Base-by-base conservation (phyloP, 2,329 filamentous ascomycete genomes). In the Trichoderma sp. region DNA sequence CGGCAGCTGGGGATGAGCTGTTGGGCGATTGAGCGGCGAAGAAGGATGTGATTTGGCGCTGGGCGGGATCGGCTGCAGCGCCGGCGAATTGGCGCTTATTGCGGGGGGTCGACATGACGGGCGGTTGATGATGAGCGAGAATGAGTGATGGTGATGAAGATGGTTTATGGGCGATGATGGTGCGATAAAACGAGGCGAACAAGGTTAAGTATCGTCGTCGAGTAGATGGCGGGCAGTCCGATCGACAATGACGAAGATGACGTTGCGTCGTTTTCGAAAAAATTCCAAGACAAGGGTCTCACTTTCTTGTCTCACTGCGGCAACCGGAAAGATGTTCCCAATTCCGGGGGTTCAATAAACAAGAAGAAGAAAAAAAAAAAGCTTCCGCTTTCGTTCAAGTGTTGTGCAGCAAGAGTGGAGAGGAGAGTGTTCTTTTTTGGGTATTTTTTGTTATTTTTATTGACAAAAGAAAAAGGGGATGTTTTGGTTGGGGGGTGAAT, bases 1-100 rank as follows among this genome's bases (percentile, higher is more conserved):
- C 53, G 76, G 74, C 19, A 74, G 76, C 37, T 5, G 73, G 65
- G 37, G 69, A 35, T 76, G 79, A 33, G 82, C 81, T 27, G 85
- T 79, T 35, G 76, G 74, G 14, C 73, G 78, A 68, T 75, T 81
- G 76, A 10, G 77, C 72, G 69, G 77, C 75, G 80, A 91, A 90
- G 81, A 89, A 91, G 66, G 85, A 87, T 24, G 88, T 90, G 76
- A 91, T 91, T 68, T 89, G 87, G 69, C 86, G 84, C 75, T 89
- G 87, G 10, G 85, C 76, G 13, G 86, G 82, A 74, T 89, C 86
- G 77, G 84, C 85, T 60, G 87, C 80, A 65, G 86, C 84, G 75
- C 88, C 88, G 68, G 86, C 84, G 76, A 90, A 90, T 70, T 84
- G 87, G 61, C 88, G 87, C 81, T 91, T 91, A 64, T 83, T 83